Base-by-base conservation (phyloP, 257 asterid genomes). In the Cruciata laevipes region DNA sequence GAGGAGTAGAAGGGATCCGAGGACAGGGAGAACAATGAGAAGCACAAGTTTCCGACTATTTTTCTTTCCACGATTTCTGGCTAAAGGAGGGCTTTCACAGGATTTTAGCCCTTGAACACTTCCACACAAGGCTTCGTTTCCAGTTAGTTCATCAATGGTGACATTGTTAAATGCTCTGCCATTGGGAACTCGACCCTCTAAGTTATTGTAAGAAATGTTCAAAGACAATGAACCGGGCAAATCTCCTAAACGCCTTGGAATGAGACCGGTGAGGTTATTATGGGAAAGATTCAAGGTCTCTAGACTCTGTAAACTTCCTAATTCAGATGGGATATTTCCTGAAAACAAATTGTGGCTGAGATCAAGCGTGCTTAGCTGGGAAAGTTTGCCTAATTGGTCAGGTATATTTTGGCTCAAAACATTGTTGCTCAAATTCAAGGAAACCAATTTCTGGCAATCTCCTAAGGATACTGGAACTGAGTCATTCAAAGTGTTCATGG, bases 131-230 rank as follows among this genome's bases (percentile, higher is more conserved):
- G 67, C 83, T 59, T 69, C 69, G 53, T 82, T 82, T 59, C 70
- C 66, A 16, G 70, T 61, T 65, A 83, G 32, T 20, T 71, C 65
- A 17, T 68, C 78, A 27, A 40, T 38, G 10, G 78, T 20, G 24
- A 74, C 74, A 33, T 63, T 71, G n/a, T 5, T 66, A 67, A 80
- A 83, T 2, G 81, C 79, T 27, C 5, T 47, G 42, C 20, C 72
- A 20, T 42, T 23, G 5, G 83, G 87, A 42, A 80, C 55, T 42
- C 81, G 78, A 59, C 87, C 83, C n/a, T 68, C 81, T 27, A 83
- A 69, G 69, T 77, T 68, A 75, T 83, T 83, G 77, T 60, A 67
- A 16, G 83, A 83, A 40, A 83, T 24, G 61, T 83, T 64, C 5
- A 83, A 57, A 6, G 58, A 63, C 21, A 38, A 32, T 35, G 81